Conservation (phyloP, 2,329 filamentous ascomycete genomes). For the Mariannaea elegans region DNA sequence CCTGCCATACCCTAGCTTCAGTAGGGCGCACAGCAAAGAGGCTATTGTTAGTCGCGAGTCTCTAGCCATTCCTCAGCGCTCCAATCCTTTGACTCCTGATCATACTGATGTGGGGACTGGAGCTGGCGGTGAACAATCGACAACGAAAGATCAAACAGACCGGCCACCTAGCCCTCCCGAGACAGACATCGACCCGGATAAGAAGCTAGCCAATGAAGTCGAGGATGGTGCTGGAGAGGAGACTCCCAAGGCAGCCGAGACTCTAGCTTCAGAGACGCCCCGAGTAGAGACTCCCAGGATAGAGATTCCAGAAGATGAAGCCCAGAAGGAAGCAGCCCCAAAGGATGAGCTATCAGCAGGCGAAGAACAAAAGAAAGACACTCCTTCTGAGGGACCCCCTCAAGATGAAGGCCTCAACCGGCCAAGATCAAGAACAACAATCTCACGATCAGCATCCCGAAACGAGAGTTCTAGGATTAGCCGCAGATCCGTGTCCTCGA, state of each 20-base stretch:
- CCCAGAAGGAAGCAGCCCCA: slow-evolving; percentile 20
- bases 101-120: slow-evolving; percentile 70
- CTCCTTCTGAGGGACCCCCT: not conserved
- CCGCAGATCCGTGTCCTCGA: slow-evolving; percentile 64
- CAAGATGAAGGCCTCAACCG: slow-evolving; percentile 44
- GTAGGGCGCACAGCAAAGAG: slow-evolving; percentile 93
- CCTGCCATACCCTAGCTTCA: slow-evolving; percentile 82
- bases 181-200: slow-evolving; percentile 65
- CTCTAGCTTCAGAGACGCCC: slow-evolving; percentile 41
- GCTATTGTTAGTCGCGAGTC: slow-evolving; percentile 72
- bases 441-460: slow-evolving; percentile 55
- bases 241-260: slow-evolving; percentile 28
- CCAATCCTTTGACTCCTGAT: slow-evolving; percentile 71
- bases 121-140: slow-evolving; percentile 31
- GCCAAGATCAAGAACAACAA: slow-evolving; percentile 53
- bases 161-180: slow-evolving; percentile 72
- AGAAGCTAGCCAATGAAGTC: slow-evolving; percentile 36
- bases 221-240: slow-evolving; percentile 37
- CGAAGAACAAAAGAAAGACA: slow-evolving; percentile 24
- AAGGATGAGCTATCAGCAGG: slow-evolving; percentile 2
- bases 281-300: slow-evolving; percentile 16
- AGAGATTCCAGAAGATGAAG: slow-evolving; percentile 40
- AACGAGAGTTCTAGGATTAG: slow-evolving; percentile 62
- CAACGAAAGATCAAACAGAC: slow-evolving; percentile 52
- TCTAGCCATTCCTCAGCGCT: slow-evolving; percentile 45